These are phyloP conservation scores for Xenosphaeropsis pyriputrescens DNA, from an alignment of 2,329 filamentous ascomycete genomes.

Conservation along the genomic window DNA sequence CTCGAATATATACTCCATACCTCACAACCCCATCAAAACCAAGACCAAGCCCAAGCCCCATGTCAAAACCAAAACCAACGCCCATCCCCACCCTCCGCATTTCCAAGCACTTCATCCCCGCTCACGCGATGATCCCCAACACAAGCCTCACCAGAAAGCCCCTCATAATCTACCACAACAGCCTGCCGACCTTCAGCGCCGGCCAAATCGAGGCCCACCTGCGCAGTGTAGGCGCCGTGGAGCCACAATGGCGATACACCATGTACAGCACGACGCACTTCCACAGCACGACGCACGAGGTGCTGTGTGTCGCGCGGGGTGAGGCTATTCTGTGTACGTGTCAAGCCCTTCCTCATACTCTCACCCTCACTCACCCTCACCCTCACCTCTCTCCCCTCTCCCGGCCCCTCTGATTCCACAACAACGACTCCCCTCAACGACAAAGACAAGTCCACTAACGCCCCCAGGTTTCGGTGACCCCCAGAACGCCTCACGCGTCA, in stretches of 20 bases:
- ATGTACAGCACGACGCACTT: conserved; percentile 56
- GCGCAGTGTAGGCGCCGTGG: conserved; percentile 32
- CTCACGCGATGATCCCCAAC: conserved; percentile 43
- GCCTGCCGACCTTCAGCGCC: conserved; percentile 30
- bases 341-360: not conserved
- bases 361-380: not conserved
- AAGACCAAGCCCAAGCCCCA: not conserved
- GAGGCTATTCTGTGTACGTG: conserved; percentile 37
- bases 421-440: conserved; percentile 40
- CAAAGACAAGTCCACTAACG: too few relatives aligned
- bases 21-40: too few relatives aligned
- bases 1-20: too few relatives aligned
- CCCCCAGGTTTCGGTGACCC: conserved; percentile 49
- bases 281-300: conserved; percentile 52
- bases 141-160: conserved; percentile 48
- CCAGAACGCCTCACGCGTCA: not conserved
- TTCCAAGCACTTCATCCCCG: conserved; percentile 42
- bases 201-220: conserved; percentile 42
- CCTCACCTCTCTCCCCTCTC: not conserved
- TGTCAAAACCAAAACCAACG: conserved; percentile 8
- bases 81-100: conserved; percentile 35
- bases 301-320: conserved; percentile 43
- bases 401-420: conserved; percentile 33
- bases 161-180: conserved; percentile 24
- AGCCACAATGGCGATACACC: conserved; percentile 52